These are phyloP conservation scores for Tulasnella sp. DNA, from an alignment of 768 basidiomycete species.

Conservation along the genomic window DNA sequence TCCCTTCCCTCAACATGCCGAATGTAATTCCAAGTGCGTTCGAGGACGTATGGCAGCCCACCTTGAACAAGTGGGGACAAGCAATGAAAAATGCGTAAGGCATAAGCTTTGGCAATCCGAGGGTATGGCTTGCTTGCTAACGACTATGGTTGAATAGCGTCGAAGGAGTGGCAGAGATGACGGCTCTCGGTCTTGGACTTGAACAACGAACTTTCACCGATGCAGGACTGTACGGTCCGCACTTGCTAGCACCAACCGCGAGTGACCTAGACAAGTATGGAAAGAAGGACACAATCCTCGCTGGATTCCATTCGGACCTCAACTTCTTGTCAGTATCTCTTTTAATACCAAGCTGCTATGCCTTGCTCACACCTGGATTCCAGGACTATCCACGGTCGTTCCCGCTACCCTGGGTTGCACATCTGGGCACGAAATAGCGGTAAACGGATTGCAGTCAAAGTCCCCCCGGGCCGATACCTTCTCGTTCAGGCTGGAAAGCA, in stretches of 20 bases:
- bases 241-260: constrained; percentile 87
- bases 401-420: constrained; percentile 75
- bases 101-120: not conserved
- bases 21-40: constrained; percentile 72
- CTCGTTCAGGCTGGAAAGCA: constrained; percentile 96
- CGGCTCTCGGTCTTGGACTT: constrained; percentile 70
- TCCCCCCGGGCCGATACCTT: constrained; percentile 68
- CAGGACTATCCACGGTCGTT: constrained; percentile 73
- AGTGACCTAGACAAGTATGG: constrained; percentile 79
- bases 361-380: constrained; percentile 15
- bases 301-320: constrained; percentile 90
- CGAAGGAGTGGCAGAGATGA: constrained; percentile 78
- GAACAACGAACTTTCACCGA: constrained; percentile 56
- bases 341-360: constrained; percentile 8
- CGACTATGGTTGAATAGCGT: constrained; percentile 39
- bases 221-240: constrained; percentile 80
- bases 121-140: not conserved
- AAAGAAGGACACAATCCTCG: constrained; percentile 68
- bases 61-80: constrained; percentile 77
- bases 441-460: constrained; percentile 75
- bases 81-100: constrained; percentile 82
- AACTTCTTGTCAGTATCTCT: constrained; percentile 54
- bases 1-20: constrained; percentile 62
- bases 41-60: constrained; percentile 49
- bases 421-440: constrained; percentile 95